Conservation (phyloP, 2,329 filamentous ascomycete species). For the Fusarium caatingaense region DNA sequence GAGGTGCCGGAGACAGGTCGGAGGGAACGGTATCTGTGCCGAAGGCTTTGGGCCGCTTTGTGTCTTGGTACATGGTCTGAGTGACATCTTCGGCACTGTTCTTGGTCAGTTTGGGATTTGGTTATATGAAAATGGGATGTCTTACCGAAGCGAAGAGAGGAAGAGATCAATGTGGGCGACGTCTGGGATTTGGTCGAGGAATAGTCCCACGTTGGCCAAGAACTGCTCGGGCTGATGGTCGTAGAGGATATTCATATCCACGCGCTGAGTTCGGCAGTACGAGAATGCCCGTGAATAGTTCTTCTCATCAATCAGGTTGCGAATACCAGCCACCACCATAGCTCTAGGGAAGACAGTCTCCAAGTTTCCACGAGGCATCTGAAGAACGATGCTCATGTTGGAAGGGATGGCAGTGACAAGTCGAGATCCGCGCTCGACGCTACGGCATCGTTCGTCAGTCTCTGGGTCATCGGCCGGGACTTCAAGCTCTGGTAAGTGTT, state of each 20-base stretch:
- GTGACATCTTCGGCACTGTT: slow-evolving; percentile 88
- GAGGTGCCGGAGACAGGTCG: slow-evolving; percentile 27
- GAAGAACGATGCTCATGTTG: slow-evolving; percentile 84
- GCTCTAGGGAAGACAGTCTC: slow-evolving; percentile 95
- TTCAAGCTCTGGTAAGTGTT: slow-evolving; percentile 72
- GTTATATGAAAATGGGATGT: not conserved
- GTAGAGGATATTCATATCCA: slow-evolving; percentile 97
- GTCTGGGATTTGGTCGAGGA: slow-evolving; percentile 86
- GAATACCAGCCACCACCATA: slow-evolving; percentile 90
- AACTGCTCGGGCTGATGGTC: slow-evolving; percentile 93
- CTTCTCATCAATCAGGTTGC: slow-evolving; percentile 80
- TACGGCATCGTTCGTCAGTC: slow-evolving; percentile 90
- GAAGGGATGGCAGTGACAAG: slow-evolving; percentile 91
- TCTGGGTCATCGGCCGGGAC: slow-evolving; percentile 90
- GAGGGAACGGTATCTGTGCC: slow-evolving; percentile 6
- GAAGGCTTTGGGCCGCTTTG: slow-evolving; percentile 60
- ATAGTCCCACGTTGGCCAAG: slow-evolving; percentile 77
- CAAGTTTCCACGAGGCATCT: slow-evolving; percentile 95
- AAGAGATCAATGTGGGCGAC: slow-evolving; percentile 90
- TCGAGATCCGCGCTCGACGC: slow-evolving; percentile 87
- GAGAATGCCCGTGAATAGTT: slow-evolving; percentile 88
- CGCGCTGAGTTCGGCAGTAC: slow-evolving; percentile 89
- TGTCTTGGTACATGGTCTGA: slow-evolving; percentile 93
- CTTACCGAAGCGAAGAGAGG: slow-evolving; percentile 82
- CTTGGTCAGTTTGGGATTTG: slow-evolving; percentile 45